Base-by-base conservation (phyloP, 805 yeast genomes). In the Candida sanyiensis region DNA sequence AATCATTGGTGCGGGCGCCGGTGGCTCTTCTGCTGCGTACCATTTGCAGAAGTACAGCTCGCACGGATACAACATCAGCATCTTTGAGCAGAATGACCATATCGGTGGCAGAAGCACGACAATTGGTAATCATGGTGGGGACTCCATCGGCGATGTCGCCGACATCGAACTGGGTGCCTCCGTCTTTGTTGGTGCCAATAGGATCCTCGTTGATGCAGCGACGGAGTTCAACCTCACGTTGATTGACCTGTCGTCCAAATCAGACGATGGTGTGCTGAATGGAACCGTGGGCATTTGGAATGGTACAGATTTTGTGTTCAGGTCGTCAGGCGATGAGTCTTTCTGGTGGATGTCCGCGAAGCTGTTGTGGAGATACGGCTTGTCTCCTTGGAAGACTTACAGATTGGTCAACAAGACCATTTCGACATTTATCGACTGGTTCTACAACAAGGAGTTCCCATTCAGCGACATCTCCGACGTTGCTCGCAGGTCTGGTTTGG, bases 1-100 rank as follows among this genome's bases (percentile, higher is more conserved):
- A 2, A 62, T 70, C 18, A 58, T 69, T 21, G 77, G 78, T 3
- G 73, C 76, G 0, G 78, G 77, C 3, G 67, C 77, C 3, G 75
- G 71, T 8, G 77, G 78, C 1, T 52, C 74, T 1, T 54, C 71
- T 3, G 58, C 69, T n/a, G 69, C 77, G 3, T 64, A 69, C 45
- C 60, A 72, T 41, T 55, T 71, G 12, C 65, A 67, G 27, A 61
- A 59, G 33, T 69, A 50, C 45, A 56, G 69, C 1, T 48, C 56
- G 22, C 44, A 50, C 33, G 42, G 44, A 0, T 66, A 48, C 42
- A 57, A 70, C 34, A 56, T 72, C 34, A 66, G 71, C 0, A 50
- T 72, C 1, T 72, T 59, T 48, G 78, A 72, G 29, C 42, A 49
- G 15, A 57, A 56, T 22, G 48, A 45, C 8, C 60, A 65, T 41